Base-by-base conservation (phyloP, 2,329 filamentous ascomycete species). In the Leptographium wingfieldii region DNA sequence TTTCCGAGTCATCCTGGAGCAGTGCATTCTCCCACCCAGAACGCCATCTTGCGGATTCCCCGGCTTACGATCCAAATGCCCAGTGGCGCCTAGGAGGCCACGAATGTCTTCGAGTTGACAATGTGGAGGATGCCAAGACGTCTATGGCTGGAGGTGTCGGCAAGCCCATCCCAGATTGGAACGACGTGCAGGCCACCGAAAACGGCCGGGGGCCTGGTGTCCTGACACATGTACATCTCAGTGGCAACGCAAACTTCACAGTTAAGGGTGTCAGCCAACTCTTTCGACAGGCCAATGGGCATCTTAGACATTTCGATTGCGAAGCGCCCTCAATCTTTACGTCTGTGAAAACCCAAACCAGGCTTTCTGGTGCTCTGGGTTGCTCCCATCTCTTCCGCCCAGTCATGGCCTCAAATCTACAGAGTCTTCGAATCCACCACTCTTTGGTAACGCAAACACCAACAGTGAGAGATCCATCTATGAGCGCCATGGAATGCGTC, bases 371-470 rank as follows among this genome's bases (percentile, higher is more conserved):
- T 19, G 68, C 79, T 9, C 64, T 79, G 11, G 76, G 77, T 9
- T 70, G 71, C 5, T 70, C 75, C 0, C 73, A 81, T 64, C 63
- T 79, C 10, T 76, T 82, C 59, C 74, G 81, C 0, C 80, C 81
- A 0, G 75, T 79, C 0, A 70, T 79, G 57, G 80, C 79, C 1
- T 76, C 78, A 1, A 80, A 80, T 63, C 70, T 85, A 5, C 76
- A 77, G 38, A 71, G 71, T 1, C 69, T 85, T 1, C 76, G 78
- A 14, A 71, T 83, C 6, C 83, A 86, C 57, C 83, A 86, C 66
- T 85, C 82, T 0, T 64, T 84, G 2, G 75, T 85, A 6, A 86
- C 83, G 0, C 74, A 76, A 49, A 72, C 81, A 10, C 78, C 77
- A 2, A 77, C 76, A 0, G 63, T 83, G 4, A 62, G 71, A 5